A percentile compares a stretch with the other conserved stretches of the same genome.
Evolutionary conservation across 805 yeast genomes (phyloP).

Genomic region (Wickerhamiella shivajii): DNA sequence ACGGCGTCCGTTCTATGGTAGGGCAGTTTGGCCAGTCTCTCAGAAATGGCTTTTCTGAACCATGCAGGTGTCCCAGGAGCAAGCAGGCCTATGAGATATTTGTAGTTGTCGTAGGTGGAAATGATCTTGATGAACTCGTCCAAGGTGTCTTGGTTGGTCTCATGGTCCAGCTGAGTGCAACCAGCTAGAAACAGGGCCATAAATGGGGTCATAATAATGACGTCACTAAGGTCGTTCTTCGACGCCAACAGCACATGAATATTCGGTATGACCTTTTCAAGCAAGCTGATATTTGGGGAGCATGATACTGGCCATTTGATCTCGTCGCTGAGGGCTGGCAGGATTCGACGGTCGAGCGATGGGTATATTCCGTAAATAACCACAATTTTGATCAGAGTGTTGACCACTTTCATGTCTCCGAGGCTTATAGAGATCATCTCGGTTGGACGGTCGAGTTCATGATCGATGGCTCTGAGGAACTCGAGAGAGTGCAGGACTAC

Average conservation of each 20-base stretch:
- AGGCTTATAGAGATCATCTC: slow-evolving; percentile 43
- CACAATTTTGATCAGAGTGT: slow-evolving; percentile 45
- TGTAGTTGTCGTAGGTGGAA: slow-evolving; percentile 55
- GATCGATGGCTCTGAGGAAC: neutral
- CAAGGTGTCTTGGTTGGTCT: neutral
- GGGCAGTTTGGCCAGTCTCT: slow-evolving; percentile 40
- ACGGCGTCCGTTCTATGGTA: slow-evolving; percentile 55
- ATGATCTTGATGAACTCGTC: slow-evolving; percentile 1
- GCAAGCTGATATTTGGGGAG: neutral
- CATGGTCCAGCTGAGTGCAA: neutral
- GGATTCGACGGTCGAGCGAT: slow-evolving; percentile 36
- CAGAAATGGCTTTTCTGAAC: slow-evolving; percentile 35
- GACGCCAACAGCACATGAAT: slow-evolving; percentile 1
- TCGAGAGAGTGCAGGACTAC: neutral
- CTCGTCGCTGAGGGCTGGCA: slow-evolving; percentile 28
- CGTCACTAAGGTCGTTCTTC: slow-evolving; percentile 25
- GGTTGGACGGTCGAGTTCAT: slow-evolving; percentile 5
- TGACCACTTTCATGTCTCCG: slow-evolving; percentile 69
- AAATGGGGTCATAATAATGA: slow-evolving; percentile 13
- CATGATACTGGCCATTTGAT: neutral
- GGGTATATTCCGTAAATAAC: slow-evolving; percentile 62
- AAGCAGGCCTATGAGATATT: slow-evolving; percentile 30
- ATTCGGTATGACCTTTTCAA: neutral
- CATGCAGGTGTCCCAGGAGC: slow-evolving; percentile 25
- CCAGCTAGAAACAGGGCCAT: slow-evolving; percentile 12